Base-by-base conservation (phyloP, 2,329 filamentous ascomycete genomes). In the Fusarium siculi region DNA sequence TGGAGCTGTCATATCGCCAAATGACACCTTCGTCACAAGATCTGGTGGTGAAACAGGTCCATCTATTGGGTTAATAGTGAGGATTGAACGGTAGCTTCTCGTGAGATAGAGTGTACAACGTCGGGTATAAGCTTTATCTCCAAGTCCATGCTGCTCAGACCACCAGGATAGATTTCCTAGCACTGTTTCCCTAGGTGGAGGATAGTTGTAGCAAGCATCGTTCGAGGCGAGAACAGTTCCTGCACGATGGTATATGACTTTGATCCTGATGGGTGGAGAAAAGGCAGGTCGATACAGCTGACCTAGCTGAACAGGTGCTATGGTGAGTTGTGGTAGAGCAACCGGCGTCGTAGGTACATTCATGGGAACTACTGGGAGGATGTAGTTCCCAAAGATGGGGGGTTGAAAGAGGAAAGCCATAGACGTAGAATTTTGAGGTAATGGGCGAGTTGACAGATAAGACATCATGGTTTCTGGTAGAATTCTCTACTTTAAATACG, bases 1-100 rank as follows among this genome's bases (percentile, higher is more conserved):
- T 16, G 74, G 73, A 42, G 72, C 72, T 30, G 79, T 67, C 9
- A 68, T 56, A 46, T 72, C 62, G n/a, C 74, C 77, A 43, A 80
- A 74, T 49, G 78, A 75, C n/a, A 78, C 39, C 25, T 76, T 77
- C 68, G 78, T 77, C 69, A 81, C 79, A 59, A 79, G 65, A 66
- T 81, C 62, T 7, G 39, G 52, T 19, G 75, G 64, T 11, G 64
- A 40, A 21, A 76, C 68, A 28, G 69, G 55, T 4, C 75, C 72
- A 9, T 34, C 47, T 4, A 49, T 54, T 12, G 60, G 52, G 9
- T 57, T 28, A 9, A 76, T 56, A 14, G 59, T 39, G 21, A 76
- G 58, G 19, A 56, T 57, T 9, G 73, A 63, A 12, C 50, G 18
- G 21, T 37, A 14, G 25, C 53, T 68, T 18, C 54, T 58, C 19